Percentiles rank a stretch among this genome's conserved stretches.
Conservation (phyloP, 1,284 basidiomycete genomes). For the Boletus subluridellus region DNA sequence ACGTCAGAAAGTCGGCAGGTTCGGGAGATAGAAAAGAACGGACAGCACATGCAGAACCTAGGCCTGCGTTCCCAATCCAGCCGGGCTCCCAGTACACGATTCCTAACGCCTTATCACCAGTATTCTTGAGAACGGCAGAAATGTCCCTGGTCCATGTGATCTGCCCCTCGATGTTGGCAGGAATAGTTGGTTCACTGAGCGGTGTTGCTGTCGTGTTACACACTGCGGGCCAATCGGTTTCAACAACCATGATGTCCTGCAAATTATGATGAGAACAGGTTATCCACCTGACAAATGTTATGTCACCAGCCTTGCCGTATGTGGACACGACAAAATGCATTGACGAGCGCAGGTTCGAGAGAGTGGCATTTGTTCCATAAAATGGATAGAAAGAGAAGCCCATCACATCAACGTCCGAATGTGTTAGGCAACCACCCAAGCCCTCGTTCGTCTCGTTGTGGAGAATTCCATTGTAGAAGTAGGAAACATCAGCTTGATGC, state of each 20-base stretch:
- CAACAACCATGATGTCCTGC: conserved; percentile 18
- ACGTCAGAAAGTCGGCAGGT: background rate
- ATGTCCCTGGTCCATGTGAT: conserved; percentile 3
- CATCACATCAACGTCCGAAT: conserved; percentile 11
- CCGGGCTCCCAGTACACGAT: conserved; percentile 15
- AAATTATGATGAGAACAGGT: conserved; percentile 1
- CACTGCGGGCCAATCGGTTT: conserved; percentile 13
- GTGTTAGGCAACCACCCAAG: conserved; percentile 4
- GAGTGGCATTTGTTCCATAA: conserved; percentile 8
- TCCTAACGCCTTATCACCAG: conserved; percentile 6
- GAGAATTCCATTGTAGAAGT: conserved; percentile 13
- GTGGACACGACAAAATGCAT: conserved; percentile 6
- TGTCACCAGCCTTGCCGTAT: conserved; percentile 13
- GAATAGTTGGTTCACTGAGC: conserved; percentile 15
- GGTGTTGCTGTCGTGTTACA: conserved; percentile 6
- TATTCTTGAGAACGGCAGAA: background rate
- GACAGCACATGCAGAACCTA: conserved; percentile 12
- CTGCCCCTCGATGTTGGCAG: conserved; percentile 6
- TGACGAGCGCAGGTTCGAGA: conserved; percentile 5
- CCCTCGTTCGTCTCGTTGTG: background rate
- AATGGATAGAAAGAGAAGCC: conserved; percentile 14
- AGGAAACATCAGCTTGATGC: conserved; percentile 3
- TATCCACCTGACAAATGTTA: background rate
- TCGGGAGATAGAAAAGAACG: background rate
- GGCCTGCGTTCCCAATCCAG: conserved; percentile 5